These are phyloP conservation scores for Abortiporus biennis DNA, from an alignment of 1,284 basidiomycete species.

Conservation along the genomic window DNA sequence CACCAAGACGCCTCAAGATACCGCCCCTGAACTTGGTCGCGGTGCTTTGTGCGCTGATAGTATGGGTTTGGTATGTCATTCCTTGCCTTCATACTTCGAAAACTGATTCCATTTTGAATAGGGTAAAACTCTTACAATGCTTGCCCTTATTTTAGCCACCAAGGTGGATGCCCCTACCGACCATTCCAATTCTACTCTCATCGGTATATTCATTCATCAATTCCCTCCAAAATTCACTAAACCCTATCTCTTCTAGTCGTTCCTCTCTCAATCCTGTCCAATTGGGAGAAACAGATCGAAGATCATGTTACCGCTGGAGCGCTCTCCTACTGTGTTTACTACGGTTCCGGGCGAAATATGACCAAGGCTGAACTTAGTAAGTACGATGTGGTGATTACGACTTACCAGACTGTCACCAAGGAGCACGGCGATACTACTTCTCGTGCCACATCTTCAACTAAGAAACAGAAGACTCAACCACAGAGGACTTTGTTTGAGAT, in stretches of 20 bases:
- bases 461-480: constrained; percentile 55
- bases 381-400: constrained; percentile 85
- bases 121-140: constrained; percentile 85
- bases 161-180: constrained; percentile 52
- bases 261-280: constrained; percentile 83
- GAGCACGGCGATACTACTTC: constrained; percentile 33
- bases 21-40: constrained; percentile 62
- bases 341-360: constrained; percentile 61
- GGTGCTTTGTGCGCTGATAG: constrained; percentile 86
- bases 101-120: constrained; percentile 20
- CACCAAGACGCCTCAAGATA: constrained; percentile 70
- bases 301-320: constrained; percentile 65
- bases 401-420: constrained; percentile 71
- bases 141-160: constrained; percentile 72
- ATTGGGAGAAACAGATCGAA: constrained; percentile 86
- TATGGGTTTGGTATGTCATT: constrained; percentile 61
- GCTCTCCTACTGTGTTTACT: constrained; percentile 61
- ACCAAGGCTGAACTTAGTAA: constrained; percentile 52
- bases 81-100: background rate
- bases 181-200: constrained; percentile 65
- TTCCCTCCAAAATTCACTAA: constrained; percentile 1
- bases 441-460: constrained; percentile 25
- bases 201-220: constrained; percentile 45
- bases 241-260: constrained; percentile 47
- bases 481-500: constrained; percentile 54